Conservation (phyloP, 2,329 filamentous ascomycete genomes). For the Scedosporium aurantiacum region DNA sequence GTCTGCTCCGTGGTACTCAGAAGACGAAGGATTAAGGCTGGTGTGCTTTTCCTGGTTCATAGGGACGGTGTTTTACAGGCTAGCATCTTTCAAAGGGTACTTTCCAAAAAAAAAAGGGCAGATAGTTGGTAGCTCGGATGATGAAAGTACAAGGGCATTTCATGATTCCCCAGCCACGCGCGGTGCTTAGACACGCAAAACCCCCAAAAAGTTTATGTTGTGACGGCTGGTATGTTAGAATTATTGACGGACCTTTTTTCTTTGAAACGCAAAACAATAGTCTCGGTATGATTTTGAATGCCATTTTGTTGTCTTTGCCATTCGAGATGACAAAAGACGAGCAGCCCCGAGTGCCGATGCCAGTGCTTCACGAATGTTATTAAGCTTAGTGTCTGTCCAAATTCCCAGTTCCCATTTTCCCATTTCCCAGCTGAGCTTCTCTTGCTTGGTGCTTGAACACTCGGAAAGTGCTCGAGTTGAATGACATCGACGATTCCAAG, state of each 20-base stretch:
- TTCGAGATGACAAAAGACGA: too few relatives aligned
- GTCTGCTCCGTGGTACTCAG: slow-evolving; percentile 99
- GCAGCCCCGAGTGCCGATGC: not conserved
- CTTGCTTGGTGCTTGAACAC: too few relatives aligned
- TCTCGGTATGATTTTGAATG: slow-evolving; percentile 5
- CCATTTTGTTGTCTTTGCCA: not conserved
- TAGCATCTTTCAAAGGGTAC: slow-evolving; percentile 47
- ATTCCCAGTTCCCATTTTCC: too few relatives aligned
- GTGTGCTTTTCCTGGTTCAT: slow-evolving; percentile 41
- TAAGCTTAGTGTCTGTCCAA: too few relatives aligned
- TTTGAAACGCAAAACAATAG: not conserved
- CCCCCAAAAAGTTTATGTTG: slow-evolving; percentile 1
- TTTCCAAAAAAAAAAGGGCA: slow-evolving; percentile 25
- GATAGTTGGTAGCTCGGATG: slow-evolving; percentile 35
- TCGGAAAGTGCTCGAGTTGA: too few relatives aligned
- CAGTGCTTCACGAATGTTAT: not conserved
- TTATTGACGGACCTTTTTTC: slow-evolving; percentile 1
- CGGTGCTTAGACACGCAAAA: slow-evolving; percentile 2
- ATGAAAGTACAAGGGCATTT: slow-evolving; percentile 21
- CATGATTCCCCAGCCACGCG: slow-evolving; percentile 6
- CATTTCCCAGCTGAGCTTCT: too few relatives aligned
- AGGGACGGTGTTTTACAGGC: slow-evolving; percentile 50
- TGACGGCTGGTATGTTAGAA: slow-evolving; percentile 7
- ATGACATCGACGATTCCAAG: too few relatives aligned
- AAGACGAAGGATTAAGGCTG: slow-evolving; percentile 89